Conservation (phyloP, 2,329 filamentous ascomycete genomes). For the Tolypocladium album region DNA sequence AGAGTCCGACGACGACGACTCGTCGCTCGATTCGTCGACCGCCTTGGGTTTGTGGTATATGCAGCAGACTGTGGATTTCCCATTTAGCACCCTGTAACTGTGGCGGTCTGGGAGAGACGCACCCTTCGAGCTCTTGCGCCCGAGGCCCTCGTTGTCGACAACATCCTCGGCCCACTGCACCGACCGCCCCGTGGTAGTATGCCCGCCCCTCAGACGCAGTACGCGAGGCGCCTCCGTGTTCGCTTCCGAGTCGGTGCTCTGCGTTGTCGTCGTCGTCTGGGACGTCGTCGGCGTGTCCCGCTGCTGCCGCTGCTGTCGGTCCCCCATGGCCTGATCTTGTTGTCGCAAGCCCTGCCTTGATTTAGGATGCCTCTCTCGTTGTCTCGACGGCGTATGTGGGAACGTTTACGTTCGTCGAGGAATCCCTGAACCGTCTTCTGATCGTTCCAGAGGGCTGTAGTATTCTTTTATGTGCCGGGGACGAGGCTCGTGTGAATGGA, state of each 20-base stretch:
- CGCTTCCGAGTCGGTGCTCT: constrained; percentile 15
- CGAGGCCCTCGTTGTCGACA: constrained; percentile 89
- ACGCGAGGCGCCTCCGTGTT: constrained; percentile 24
- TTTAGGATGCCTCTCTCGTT: background rate
- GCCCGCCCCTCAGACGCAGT: constrained; percentile 41
- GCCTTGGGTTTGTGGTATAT: constrained; percentile 86
- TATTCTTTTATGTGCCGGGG: background rate
- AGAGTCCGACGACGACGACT: constrained; percentile 38
- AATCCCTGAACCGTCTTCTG: background rate
- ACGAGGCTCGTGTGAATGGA: background rate
- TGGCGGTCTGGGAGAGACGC: constrained; percentile 5
- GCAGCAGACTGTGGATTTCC: constrained; percentile 66
- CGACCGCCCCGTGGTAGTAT: constrained; percentile 37
- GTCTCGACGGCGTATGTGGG: background rate
- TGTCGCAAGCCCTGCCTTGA: background rate
- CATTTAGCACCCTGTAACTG: background rate
- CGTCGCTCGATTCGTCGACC: constrained; percentile 72
- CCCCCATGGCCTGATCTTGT: constrained; percentile 14
- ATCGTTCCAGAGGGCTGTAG: background rate
- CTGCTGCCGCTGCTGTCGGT: constrained; percentile 12
- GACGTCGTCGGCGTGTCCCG: constrained; percentile 18
- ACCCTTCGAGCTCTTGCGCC: constrained; percentile 93
- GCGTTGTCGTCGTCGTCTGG: constrained; percentile 19
- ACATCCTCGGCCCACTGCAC: constrained; percentile 93
- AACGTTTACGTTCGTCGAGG: background rate